Evolutionary conservation across 2,329 filamentous ascomycete genomes (phyloP).

Genomic region (Colletotrichum acutatum): DNA sequence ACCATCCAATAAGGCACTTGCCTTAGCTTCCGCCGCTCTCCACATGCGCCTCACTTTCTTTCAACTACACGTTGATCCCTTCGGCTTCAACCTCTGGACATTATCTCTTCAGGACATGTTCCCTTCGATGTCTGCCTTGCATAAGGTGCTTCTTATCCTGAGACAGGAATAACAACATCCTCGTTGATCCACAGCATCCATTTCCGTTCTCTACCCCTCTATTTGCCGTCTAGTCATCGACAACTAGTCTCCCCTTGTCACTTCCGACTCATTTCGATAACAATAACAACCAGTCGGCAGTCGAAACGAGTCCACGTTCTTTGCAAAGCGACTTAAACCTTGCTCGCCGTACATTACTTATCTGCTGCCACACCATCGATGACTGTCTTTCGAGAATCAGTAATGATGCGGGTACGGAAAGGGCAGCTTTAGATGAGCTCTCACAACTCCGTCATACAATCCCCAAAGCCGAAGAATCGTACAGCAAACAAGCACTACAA

Average conservation of each 20-base stretch:
- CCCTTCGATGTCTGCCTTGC: not conserved
- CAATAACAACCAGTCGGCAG: not conserved
- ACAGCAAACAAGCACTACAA: not conserved
- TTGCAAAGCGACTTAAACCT: not conserved
- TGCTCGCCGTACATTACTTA: not conserved
- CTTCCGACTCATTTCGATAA: not conserved
- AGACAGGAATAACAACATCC: not conserved
- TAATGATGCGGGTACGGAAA: not conserved
- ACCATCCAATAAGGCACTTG: not conserved
- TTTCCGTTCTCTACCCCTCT: not conserved
- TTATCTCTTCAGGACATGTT: too few relatives aligned
- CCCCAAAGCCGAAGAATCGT: not conserved
- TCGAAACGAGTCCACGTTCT: not conserved
- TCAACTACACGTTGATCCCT: conserved; percentile 10
- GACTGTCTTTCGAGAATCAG: not conserved
- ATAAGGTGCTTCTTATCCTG: not conserved
- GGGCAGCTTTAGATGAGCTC: too few relatives aligned
- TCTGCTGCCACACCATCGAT: not conserved
- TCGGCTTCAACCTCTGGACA: not conserved
- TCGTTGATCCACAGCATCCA: not conserved
- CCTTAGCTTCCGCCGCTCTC: conserved; percentile 20
- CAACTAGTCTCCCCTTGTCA: not conserved
- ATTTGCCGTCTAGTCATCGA: not conserved
- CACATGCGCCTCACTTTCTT: conserved; percentile 9
- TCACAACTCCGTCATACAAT: not conserved